Conservation (phyloP, 139 green algal species). For the Closterium sp. region DNA sequence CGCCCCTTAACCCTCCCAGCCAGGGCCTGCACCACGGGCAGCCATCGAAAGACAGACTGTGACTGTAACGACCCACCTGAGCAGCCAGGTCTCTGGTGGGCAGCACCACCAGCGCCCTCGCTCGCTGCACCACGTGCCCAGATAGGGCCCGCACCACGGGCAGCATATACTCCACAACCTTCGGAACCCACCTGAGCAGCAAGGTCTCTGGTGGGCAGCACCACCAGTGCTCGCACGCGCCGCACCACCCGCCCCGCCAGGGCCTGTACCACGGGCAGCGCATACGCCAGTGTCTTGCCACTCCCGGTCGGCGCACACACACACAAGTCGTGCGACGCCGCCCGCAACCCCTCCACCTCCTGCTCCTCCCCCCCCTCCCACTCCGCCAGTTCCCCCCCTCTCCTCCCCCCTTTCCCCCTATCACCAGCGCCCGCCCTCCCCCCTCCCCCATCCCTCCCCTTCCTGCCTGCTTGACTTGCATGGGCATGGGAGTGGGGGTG, state of each 20-base stretch:
- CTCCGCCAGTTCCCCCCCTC: background rate
- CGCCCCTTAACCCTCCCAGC: background rate
- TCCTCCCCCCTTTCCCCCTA: background rate
- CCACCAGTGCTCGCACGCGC: slow-evolving; percentile 68
- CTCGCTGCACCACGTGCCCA: slow-evolving; percentile 37
- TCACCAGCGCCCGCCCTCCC: no score
- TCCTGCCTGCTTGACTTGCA: background rate
- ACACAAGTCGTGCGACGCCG: slow-evolving; percentile 74
- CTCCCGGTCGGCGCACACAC: slow-evolving; percentile 86
- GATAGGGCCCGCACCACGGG: slow-evolving; percentile 74
- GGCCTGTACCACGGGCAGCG: slow-evolving; percentile 77
- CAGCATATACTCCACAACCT: slow-evolving; percentile 81
- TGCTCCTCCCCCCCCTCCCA: background rate
- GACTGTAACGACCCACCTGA: slow-evolving; percentile 60
- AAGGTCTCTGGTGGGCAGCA: slow-evolving; percentile 88
- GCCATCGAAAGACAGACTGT: no score
- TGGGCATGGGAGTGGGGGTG: background rate
- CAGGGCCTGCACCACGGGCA: background rate
- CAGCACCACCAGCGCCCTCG: slow-evolving; percentile 75
- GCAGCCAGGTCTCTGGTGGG: slow-evolving; percentile 85
- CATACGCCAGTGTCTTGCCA: slow-evolving; percentile 87
- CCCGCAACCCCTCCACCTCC: background rate
- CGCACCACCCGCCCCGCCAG: slow-evolving; percentile 57
- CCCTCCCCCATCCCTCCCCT: background rate
- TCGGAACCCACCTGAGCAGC: slow-evolving; percentile 71